Base-by-base conservation (phyloP, 306 rosid species). In the Quercus suber region DNA sequence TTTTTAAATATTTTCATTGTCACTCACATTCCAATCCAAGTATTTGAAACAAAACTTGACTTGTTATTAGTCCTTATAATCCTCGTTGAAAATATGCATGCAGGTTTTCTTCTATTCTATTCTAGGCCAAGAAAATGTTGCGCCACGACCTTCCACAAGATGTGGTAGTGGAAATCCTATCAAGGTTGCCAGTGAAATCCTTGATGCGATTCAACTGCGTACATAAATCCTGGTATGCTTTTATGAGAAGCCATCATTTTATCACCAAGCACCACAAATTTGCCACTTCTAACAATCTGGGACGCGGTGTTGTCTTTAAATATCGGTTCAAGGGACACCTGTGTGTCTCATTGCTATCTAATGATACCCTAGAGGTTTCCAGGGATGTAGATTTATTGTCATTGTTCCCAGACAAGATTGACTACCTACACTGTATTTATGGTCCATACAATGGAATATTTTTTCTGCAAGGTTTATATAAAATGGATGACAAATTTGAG, bases 141-240 rank as follows among this genome's bases (percentile, higher is more conserved):
- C 31, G 11, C 20, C 31, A 13, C 5, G 65, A 73, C 10, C 49
- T 73, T 17, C 76, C 76, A 25, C 31, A 19, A 33, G 76, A 73
- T 30, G 25, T 73, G 51, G 43, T 73, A 18, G n/a, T 33, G 4
- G 65, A 73, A 51, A 73, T 73, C 59, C 76, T 73, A 1, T 55
- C 76, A 4, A 53, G 23, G 64, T 64, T 73, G 28, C 76, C 65
- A 1, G 67, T 55, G 4, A 14, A 73, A 56, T 73, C 65, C 4
- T 15, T 73, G 37, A 18, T 55, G 25, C 76, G 76, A 73, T 73
- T 73, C 65, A 53, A 56, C 27, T 55, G 17, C 65, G 52, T 73
- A 7, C 1, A 30, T 3, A 55, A 73, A 55, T 27, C 63, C 21
- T 30, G 58, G 45, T 73, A 19, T 28, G 41, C 65, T 73, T 45